Conservation (phyloP, 2,329 filamentous ascomycete species). For the Fusarium haematococcum region DNA sequence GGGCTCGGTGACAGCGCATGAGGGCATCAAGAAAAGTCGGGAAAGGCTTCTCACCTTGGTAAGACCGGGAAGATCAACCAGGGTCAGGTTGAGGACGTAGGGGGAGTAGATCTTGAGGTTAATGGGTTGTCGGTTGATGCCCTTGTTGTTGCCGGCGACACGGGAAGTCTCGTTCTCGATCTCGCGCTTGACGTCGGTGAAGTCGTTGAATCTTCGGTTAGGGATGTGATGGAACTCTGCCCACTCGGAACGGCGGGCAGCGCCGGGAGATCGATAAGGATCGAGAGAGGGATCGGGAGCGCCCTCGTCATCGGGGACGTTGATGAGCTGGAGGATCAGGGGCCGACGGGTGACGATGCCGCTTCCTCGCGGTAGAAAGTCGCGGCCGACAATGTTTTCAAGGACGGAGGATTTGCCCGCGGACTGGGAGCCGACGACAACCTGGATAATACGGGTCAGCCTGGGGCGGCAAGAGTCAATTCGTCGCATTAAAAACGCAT, state of each 20-base stretch:
- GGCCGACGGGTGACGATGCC: constrained; percentile 96
- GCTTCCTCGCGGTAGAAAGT: constrained; percentile 95
- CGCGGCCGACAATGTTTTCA: constrained; percentile 97
- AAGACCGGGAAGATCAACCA: constrained; percentile 94
- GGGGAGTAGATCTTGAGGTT: constrained; percentile 99
- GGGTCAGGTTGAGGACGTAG: constrained; percentile 93
- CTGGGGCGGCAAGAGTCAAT: constrained; percentile 19
- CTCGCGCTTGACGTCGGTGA: constrained; percentile 92
- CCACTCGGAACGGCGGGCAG: constrained; percentile 78
- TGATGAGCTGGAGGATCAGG: constrained; percentile 97
- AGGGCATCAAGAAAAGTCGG: constrained; percentile 18
- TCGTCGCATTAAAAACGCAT: constrained; percentile 53
- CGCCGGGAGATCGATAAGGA: constrained; percentile 82
- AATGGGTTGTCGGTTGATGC: constrained; percentile 96
- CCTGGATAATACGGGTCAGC: constrained; percentile 66
- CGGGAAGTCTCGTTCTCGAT: constrained; percentile 97
- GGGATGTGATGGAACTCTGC: constrained; percentile 97
- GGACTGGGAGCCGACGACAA: constrained; percentile 98
- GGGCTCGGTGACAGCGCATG: constrained; percentile 24
- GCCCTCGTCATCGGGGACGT: constrained; percentile 82
- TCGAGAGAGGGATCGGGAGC: constrained; percentile 73
- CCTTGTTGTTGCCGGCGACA: constrained; percentile 94
- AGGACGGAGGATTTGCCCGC: constrained; percentile 98
- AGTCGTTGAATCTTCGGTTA: constrained; percentile 89
- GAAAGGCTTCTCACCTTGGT: constrained; percentile 76